Conservation (phyloP, 768 basidiomycete species). For the Phallus indusiatus region DNA sequence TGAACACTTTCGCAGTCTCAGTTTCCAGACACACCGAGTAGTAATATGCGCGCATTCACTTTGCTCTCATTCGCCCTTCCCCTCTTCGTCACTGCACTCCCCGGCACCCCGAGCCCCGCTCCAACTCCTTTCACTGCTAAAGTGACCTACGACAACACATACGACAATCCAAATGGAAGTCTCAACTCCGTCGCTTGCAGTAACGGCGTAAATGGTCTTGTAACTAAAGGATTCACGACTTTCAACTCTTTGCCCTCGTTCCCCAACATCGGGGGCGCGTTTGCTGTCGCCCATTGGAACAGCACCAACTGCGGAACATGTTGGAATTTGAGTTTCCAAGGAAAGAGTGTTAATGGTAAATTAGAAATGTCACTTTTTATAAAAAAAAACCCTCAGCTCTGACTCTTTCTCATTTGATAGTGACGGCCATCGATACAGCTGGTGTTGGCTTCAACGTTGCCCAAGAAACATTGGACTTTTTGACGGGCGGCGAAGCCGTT, state of each 20-base stretch:
- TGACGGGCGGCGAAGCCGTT: slow-evolving; percentile 19
- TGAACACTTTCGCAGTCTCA: no score
- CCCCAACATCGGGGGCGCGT: not conserved
- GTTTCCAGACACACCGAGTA: not conserved
- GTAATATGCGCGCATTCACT: not conserved
- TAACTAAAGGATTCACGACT: slow-evolving; percentile 20
- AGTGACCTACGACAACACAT: slow-evolving; percentile 21
- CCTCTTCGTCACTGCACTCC: not conserved
- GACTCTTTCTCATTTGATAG: not conserved
- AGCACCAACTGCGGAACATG: slow-evolving; percentile 25
- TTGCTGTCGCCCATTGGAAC: slow-evolving; percentile 16
- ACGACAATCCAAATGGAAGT: slow-evolving; percentile 29
- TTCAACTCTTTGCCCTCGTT: slow-evolving; percentile 7
- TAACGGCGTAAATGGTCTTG: slow-evolving; percentile 41
- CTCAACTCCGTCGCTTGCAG: slow-evolving; percentile 40
- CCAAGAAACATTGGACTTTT: slow-evolving; percentile 19
- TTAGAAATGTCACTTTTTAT: not conserved
- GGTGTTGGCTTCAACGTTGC: slow-evolving; percentile 30
- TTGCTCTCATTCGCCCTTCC: not conserved
- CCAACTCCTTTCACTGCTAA: not conserved
- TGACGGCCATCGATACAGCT: slow-evolving; percentile 33
- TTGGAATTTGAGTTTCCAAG: slow-evolving; percentile 21
- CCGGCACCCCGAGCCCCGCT: not conserved
- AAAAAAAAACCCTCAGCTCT: not conserved
- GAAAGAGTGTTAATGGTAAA: not conserved